Conservation (phyloP, 768 basidiomycete genomes). For the Calocera cornea region DNA sequence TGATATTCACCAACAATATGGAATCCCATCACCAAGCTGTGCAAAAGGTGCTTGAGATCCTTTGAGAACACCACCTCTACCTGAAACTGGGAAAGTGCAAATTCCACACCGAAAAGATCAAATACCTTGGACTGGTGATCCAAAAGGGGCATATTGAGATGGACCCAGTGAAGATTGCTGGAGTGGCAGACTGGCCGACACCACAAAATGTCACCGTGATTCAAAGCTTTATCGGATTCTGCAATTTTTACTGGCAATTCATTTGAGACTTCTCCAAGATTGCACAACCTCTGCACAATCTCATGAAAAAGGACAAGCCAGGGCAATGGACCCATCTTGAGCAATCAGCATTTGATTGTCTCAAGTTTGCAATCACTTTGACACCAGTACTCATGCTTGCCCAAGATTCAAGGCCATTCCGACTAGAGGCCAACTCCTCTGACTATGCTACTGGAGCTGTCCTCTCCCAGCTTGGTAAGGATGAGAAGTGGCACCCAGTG, state of each 20-base stretch:
- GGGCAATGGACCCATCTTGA: background rate
- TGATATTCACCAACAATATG: background rate
- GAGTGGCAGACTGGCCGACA: constrained; percentile 28
- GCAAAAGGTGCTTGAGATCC: background rate
- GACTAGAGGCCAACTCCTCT: constrained; percentile 11
- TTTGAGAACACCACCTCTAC: constrained; percentile 19
- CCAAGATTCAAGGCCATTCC: background rate
- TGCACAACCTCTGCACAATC: constrained; percentile 10
- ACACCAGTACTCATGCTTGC: constrained; percentile 13
- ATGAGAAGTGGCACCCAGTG: too few relatives aligned
- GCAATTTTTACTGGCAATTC: constrained; percentile 35
- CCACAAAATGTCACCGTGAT: constrained; percentile 25
- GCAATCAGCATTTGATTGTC: background rate
- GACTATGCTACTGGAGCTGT: constrained; percentile 12
- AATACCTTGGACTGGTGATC: constrained; percentile 33
- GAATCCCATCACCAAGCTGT: background rate
- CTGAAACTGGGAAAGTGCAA: constrained; percentile 19
- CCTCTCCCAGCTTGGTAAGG: constrained; percentile 9
- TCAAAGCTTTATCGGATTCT: constrained; percentile 33
- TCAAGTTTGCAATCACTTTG: constrained; percentile 9
- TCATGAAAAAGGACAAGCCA: constrained; percentile 13
- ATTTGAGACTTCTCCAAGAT: constrained; percentile 24
- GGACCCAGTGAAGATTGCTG: constrained; percentile 30
- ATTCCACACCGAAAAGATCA: constrained; percentile 23
- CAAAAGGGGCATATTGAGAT: constrained; percentile 24